These are phyloP conservation scores for Botrytis medusae DNA, from an alignment of 2,329 filamentous ascomycete species.

Conservation along the genomic window DNA sequence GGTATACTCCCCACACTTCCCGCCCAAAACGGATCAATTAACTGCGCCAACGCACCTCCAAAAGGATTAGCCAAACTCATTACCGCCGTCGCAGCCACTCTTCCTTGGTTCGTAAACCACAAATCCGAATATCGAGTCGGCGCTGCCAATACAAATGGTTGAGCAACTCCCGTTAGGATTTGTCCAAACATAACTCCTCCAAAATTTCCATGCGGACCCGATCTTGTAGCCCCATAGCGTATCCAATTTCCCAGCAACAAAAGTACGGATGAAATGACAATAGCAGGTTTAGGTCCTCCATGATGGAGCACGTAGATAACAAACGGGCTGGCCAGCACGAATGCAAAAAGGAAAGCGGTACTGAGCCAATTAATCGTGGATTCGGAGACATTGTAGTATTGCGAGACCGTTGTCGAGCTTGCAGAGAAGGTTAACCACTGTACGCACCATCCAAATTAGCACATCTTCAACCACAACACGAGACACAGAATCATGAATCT, in stretches of 20 bases:
- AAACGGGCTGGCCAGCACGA: conserved; percentile 69
- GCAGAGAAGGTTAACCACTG: conserved; percentile 93
- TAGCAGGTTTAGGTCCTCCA: conserved; percentile 72
- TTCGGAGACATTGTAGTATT: conserved; percentile 74
- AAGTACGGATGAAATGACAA: conserved; percentile 70
- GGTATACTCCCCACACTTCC: conserved; percentile 64
- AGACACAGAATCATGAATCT: not conserved
- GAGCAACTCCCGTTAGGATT: conserved; percentile 82
- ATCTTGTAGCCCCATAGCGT: conserved; percentile 69
- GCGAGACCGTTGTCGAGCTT: conserved; percentile 69
- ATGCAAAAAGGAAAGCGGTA: conserved; percentile 83
- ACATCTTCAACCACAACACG: not conserved
- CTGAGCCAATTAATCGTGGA: conserved; percentile 89
- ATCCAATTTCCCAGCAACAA: conserved; percentile 88
- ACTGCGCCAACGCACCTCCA: conserved; percentile 82
- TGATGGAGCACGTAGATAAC: conserved; percentile 76
- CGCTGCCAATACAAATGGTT: conserved; percentile 87
- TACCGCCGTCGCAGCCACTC: conserved; percentile 84
- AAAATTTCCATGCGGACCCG: conserved; percentile 59
- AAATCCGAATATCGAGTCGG: conserved; percentile 90
- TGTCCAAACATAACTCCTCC: conserved; percentile 86
- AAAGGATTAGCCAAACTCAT: conserved; percentile 86
- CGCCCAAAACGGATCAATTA: conserved; percentile 78
- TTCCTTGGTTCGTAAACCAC: conserved; percentile 85
- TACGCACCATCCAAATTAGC: conserved; percentile 17